Evolutionary conservation across 441 rosid species (phyloP).

Genomic region (Breynia disticha): DNA sequence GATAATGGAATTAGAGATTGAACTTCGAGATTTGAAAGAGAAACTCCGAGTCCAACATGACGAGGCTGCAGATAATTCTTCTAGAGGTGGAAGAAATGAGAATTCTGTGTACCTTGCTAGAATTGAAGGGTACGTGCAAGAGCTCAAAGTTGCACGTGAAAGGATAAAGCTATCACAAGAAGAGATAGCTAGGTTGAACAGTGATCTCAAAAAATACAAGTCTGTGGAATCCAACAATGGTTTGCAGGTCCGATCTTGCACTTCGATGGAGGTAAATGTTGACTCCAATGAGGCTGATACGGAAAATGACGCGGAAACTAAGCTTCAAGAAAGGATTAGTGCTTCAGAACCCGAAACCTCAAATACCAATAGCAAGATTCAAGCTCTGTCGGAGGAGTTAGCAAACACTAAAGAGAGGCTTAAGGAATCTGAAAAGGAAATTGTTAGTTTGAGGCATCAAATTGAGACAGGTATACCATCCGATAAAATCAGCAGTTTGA

Average conservation of each 20-base stretch:
- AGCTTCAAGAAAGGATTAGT: slow-evolving; percentile 8
- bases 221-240: slow-evolving; percentile 2
- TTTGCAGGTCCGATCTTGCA: slow-evolving; percentile 19
- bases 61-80: slow-evolving; percentile 31
- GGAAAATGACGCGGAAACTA: slow-evolving; percentile 9
- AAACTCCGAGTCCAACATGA: slow-evolving; percentile 47
- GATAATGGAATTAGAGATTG: slow-evolving; percentile 58
- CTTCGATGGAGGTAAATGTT: slow-evolving; percentile 6
- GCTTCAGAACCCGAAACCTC: slow-evolving; percentile 13
- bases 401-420: slow-evolving; percentile 42
- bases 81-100: slow-evolving; percentile 19
- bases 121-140: slow-evolving; percentile 37
- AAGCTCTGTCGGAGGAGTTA: slow-evolving; percentile 43
- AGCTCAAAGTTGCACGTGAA: slow-evolving; percentile 47
- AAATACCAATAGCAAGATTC: slow-evolving; percentile 25
- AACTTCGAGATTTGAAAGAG: slow-evolving; percentile 63
- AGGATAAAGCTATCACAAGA: slow-evolving; percentile 33
- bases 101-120: slow-evolving; percentile 29
- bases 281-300: slow-evolving; percentile 8
- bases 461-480: slow-evolving; percentile 26
- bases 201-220: slow-evolving; percentile 37
- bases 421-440: slow-evolving; percentile 41
- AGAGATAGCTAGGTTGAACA: slow-evolving; percentile 45
- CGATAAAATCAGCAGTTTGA: slow-evolving; percentile 35
- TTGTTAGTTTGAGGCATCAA: slow-evolving; percentile 29